These are phyloP conservation scores for Yamadazyma taylorii DNA, from an alignment of 1,139 yeast species.

Conservation along the genomic window DNA sequence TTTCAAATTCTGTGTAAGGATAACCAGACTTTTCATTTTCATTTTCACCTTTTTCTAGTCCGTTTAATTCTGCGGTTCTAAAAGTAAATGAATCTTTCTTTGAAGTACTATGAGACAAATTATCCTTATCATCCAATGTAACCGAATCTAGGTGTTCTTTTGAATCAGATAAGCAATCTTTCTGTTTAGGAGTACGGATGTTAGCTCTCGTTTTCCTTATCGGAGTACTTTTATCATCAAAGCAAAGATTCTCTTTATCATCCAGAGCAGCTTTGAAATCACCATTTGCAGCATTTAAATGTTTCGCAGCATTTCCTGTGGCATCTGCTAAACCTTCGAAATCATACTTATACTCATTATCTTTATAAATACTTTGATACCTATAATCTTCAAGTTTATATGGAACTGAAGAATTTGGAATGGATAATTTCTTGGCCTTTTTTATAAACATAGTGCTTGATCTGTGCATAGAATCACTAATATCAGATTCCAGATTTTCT, in stretches of 20 bases:
- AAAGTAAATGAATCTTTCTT: slow-evolving; percentile 8
- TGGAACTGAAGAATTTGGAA: neutral
- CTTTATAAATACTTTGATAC: no score
- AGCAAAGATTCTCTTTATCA: no score
- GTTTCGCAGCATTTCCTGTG: no score
- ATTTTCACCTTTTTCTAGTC: slow-evolving; percentile 1
- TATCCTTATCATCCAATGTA: slow-evolving; percentile 11
- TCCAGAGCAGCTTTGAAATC: no score
- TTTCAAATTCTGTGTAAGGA: slow-evolving; percentile 16
- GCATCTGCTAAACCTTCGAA: no score
- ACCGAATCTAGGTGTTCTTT: slow-evolving; percentile 5
- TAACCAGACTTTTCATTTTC: slow-evolving; percentile 10
- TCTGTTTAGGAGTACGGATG: neutral
- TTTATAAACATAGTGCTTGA: neutral
- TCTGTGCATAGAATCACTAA: neutral
- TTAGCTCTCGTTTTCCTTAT: neutral
- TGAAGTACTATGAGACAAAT: slow-evolving; percentile 17
- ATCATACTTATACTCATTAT: no score
- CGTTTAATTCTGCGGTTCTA: neutral
- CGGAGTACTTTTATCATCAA: neutral
- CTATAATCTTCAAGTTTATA: neutral
- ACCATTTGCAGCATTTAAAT: no score
- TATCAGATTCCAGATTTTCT: neutral
- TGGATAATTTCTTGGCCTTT: neutral
- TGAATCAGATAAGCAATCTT: neutral